phyloP scores from a whole-genome alignment of 108 stramenopile species.

The Cylindrotheca closterium region DNA sequence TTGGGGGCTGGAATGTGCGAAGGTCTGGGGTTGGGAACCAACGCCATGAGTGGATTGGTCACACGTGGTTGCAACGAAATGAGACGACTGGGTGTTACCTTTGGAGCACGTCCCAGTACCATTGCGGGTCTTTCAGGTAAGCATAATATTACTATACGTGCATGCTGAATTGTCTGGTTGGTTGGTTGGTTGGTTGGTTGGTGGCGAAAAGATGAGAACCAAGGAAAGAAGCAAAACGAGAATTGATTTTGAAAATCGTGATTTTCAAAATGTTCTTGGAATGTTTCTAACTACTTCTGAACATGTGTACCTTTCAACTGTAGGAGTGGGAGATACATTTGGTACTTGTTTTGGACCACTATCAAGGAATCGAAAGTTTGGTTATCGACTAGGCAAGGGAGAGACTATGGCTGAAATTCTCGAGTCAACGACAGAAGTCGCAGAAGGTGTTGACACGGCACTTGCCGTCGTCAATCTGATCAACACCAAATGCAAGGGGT shows the following conservation, averaged over 20 bases:
- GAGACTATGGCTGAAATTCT: conserved; percentile 91
- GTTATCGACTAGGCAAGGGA: conserved; percentile 91
- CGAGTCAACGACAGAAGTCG: conserved; percentile 87
- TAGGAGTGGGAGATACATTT: conserved; percentile 97
- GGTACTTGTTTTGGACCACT: conserved; percentile 97
- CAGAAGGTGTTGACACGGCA: conserved; percentile 94
- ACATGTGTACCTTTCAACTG: background rate
- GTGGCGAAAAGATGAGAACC: too few species aligned
- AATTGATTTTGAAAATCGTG: background rate
- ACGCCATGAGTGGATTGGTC: conserved; percentile 94
- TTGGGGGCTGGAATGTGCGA: conserved; percentile 98
- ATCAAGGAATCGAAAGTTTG: conserved; percentile 92
- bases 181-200: too few species aligned
- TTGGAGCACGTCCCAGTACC: conserved; percentile 88
- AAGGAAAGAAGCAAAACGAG: background rate
- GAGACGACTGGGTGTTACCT: conserved; percentile 85
- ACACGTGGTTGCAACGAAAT: conserved; percentile 96
- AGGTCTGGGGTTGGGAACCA: conserved; percentile 93
- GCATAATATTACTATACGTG: too few species aligned
- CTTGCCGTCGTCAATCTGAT: conserved; percentile 91
- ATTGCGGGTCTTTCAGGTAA: conserved; percentile 89
- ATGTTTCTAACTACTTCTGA: background rate
- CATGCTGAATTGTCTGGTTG: conserved; percentile 1
- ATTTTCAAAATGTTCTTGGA: background rate
- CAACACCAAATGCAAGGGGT: conserved; percentile 83